Percentiles rank a stretch among this genome's conserved stretches.
These are phyloP conservation scores for Phytopythium chamaehyphon DNA, from an alignment of 352 stramenopile genomes.

Conservation along the genomic window DNA sequence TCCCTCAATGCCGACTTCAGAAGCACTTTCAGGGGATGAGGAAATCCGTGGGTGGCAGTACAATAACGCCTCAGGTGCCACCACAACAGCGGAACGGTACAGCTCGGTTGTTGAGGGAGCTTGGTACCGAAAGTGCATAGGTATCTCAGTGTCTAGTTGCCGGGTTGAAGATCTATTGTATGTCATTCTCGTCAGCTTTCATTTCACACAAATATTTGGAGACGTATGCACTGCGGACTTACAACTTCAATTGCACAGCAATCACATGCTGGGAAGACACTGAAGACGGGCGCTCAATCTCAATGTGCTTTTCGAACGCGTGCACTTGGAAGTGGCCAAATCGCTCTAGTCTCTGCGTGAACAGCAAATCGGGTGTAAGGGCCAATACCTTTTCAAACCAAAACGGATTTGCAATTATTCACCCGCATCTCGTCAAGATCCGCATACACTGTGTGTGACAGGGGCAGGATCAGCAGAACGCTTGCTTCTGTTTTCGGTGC, in stretches of 20 bases:
- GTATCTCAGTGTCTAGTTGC: conserved; percentile 30
- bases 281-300: conserved; percentile 53
- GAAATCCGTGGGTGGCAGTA: conserved; percentile 11
- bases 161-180: conserved; percentile 9
- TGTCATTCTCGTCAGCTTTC: too few species aligned
- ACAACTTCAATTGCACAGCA: conserved; percentile 40
- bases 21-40: too few species aligned
- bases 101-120: conserved; percentile 30
- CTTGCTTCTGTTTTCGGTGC: conserved; percentile 7
- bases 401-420: not conserved
- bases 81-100: conserved; percentile 33
- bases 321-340: conserved; percentile 40
- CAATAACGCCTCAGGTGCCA: conserved; percentile 44
- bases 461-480: conserved; percentile 31
- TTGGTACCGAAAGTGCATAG: conserved; percentile 66
- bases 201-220: too few species aligned
- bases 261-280: conserved; percentile 52
- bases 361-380: not conserved
- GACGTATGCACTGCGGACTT: conserved; percentile 4
- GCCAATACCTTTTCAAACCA: not conserved
- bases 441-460: conserved; percentile 39
- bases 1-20: not conserved
- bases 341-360: conserved; percentile 44
- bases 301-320: conserved; percentile 53
- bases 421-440: conserved; percentile 59